Base-by-base conservation (phyloP, 2,329 filamentous ascomycete genomes). In the Colletotrichum eremochloae region DNA sequence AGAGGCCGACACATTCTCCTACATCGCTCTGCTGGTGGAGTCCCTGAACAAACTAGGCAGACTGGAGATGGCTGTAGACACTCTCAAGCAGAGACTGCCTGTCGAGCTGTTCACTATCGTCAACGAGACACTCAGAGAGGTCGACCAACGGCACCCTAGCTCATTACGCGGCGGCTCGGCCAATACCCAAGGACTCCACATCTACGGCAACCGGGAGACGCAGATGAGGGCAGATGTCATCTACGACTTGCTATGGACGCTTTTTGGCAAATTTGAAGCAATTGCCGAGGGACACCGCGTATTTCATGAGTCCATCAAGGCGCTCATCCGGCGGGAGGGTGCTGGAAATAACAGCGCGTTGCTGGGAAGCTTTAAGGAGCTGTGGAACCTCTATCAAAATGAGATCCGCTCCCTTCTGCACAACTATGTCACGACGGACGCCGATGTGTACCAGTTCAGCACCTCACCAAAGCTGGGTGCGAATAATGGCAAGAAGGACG, bases 311-410 rank as follows among this genome's bases (percentile, higher is more conserved):
- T 93, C 97, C 58, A 92, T 98, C 78, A 92, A 92, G 74, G 93
- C 94, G 1, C 93, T 99, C 71, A 91, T 96, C 66, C 91, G 92
- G 74, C 91, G 97, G 62, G 95, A 98, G 79, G 93, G 93, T 5
- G 85, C 86, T 20, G 81, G 90, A 81, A 85, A 92, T 84, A 84
- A 90, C 76, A 88, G 84, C 52, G 87, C 89, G 0, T 87, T 98
- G 62, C 92, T 94, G 7, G 92, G 94, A 67, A 95, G 95, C 68
- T 99, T 99, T 83, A 96, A 96, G 78, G 96, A 98, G 82, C 85
- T 99, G 52, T 99, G 97, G 97, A 97, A 98, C 79, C 86, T 99
- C 9, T 96, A 98, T 78, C 96, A 99, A 79, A 98, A 97, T 81
- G 96, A 99, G 86, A 98, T 99, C 75, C 91, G 95, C 53, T 97